Evolutionary conservation across 2,329 filamentous ascomycete species (phyloP).

Genomic region (Verticillium tricorpus): DNA sequence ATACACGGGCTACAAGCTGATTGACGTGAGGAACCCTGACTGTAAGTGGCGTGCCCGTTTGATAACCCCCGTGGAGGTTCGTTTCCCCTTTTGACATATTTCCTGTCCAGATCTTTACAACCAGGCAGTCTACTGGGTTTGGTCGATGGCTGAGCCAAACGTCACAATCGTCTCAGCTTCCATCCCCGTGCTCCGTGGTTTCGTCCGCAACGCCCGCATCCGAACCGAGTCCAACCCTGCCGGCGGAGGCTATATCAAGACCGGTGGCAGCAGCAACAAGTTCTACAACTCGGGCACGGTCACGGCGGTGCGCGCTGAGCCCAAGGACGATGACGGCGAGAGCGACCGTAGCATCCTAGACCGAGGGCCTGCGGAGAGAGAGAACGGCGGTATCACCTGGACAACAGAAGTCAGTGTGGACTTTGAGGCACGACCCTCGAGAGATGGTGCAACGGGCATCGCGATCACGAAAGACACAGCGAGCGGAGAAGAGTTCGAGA

Average conservation of each 20-base stretch:
- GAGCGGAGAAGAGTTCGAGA: background rate
- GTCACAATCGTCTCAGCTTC: conserved; percentile 25
- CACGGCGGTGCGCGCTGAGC: background rate
- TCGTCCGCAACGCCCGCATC: conserved; percentile 9
- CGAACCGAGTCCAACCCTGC: background rate
- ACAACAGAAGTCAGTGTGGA: conserved; percentile 3
- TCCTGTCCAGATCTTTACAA: background rate
- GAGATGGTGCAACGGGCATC: background rate
- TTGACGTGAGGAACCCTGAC: conserved; percentile 10
- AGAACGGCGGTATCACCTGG: background rate
- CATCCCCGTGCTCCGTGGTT: conserved; percentile 22
- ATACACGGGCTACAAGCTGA: conserved; percentile 7
- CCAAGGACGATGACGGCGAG: conserved; percentile 3
- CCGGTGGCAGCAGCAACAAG: conserved; percentile 1
- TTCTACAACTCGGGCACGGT: conserved; percentile 3
- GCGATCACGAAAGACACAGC: background rate
- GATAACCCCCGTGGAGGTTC: background rate
- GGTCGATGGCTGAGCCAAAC: conserved; percentile 21
- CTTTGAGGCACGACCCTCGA: background rate
- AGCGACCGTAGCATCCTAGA: conserved; percentile 10
- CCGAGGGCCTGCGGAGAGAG: background rate
- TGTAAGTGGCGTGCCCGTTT: conserved; percentile 4
- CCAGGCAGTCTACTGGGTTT: conserved; percentile 11
- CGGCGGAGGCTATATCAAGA: conserved; percentile 2
- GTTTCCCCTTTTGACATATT: background rate